Evolutionary conservation across 2,329 filamentous ascomycete genomes (phyloP), one percentile per base, ranked within the genome.

Genomic region (Sarocladium oryzae): DNA sequence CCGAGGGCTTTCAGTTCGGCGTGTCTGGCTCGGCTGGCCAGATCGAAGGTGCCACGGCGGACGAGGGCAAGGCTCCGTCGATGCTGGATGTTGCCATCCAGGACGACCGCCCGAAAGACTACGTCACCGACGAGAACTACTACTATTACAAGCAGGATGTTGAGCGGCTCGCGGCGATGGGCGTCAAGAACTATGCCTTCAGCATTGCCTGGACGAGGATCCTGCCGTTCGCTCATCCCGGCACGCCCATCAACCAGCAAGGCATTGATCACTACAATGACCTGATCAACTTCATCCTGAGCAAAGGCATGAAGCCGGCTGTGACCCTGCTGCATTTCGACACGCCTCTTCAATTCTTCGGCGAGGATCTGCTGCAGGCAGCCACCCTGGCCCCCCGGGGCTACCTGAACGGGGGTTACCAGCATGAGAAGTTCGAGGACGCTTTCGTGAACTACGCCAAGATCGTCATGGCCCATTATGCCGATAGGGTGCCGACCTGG

Each of bases 271-370:
- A 81, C 61, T 86, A 85, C 63, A 68, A 76, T 57, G 71, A 75
- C 36, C 71, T 86, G 32, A 76, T 84, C 21, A 78, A 85, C 55
- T 75, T 78, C 50, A 70, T 85, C 11, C 60, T 75, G 16, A 73
- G 68, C 2, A 73, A 76, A 9, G 79, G 75, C 20, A 84, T 86
- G 54, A 74, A 72, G 30, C 82, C 83, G 0, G 74, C 83, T 61
- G 69, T 84, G 33, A 86, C 83, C 0, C 68, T 86, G 1, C 84
- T 78, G 58, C 83, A 86, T 61, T 85, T 81, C 81, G 82, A 86
- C 13, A n/a, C n/a, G n/a, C n/a, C n/a, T n/a, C n/a, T n/a, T n/a
- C n/a, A n/a, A n/a, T n/a, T n/a, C n/a, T n/a, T n/a, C n/a, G n/a
- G n/a, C n/a, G n/a, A n/a, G n/a, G n/a, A n/a, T n/a, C n/a, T n/a